These are phyloP conservation scores for Populus hybrid DNA, from an alignment of 441 rosid genomes.

Conservation along the genomic window DNA sequence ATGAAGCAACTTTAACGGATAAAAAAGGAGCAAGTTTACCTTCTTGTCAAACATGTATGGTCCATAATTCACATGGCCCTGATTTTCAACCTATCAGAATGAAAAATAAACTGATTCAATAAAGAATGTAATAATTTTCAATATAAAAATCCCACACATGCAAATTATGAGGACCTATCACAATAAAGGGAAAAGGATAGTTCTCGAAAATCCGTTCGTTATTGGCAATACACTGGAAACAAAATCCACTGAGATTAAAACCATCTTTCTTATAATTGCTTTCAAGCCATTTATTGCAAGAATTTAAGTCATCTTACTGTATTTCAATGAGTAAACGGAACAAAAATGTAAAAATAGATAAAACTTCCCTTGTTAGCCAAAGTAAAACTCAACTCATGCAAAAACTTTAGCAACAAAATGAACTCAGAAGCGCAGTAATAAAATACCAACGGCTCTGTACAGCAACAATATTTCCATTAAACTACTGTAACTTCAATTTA, in stretches of 20 bases:
- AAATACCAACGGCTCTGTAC: neutral
- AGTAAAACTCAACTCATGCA: neutral
- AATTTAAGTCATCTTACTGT: neutral
- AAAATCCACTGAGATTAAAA: neutral
- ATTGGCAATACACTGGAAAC: neutral
- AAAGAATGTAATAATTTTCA: neutral
- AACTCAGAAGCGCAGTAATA: neutral
- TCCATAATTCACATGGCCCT: conserved; percentile 93
- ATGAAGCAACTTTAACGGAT: neutral
- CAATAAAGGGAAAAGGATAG: neutral
- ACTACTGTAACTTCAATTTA: neutral
- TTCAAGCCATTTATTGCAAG: neutral
- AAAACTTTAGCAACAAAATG: neutral
- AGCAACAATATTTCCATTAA: neutral
- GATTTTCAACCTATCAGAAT: conserved; percentile 77
- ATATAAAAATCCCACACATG: neutral
- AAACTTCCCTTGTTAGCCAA: neutral
- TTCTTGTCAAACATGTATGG: conserved; percentile 69
- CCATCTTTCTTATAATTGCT: neutral
- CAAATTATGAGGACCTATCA: neutral
- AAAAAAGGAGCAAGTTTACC: conserved; percentile 38
- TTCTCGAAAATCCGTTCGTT: neutral
- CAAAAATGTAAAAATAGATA: neutral
- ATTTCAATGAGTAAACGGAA: conserved; percentile 4
- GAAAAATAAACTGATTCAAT: conserved; percentile 9